Percentiles rank a stretch among this genome's conserved stretches.
phyloP scores from a whole-genome alignment of 148 eudicot genomes.

The Chenopodium suecicum region DNA sequence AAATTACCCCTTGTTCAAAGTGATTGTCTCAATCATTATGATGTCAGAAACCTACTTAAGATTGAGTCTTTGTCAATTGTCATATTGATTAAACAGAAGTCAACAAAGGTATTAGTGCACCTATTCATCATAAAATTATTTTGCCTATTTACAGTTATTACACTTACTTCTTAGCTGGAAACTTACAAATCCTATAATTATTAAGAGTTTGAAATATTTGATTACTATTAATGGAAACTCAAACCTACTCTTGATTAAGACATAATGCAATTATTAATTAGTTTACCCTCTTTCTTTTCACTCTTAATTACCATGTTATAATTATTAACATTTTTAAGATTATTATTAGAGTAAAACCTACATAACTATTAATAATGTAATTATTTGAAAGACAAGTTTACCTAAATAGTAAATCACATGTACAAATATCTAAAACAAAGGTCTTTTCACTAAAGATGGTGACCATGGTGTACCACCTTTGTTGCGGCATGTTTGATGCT shows the following conservation, averaged over 20 bases:
- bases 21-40: not conserved
- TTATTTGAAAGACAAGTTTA: not conserved
- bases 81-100: not conserved
- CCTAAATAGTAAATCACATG: not conserved
- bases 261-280: not conserved
- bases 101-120: not conserved
- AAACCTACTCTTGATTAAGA: constrained; percentile 1
- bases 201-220: not conserved
- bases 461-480: constrained; percentile 8
- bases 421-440: not conserved
- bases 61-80: not conserved
- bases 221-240: not conserved
- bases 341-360: not conserved
- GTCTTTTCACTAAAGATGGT: not conserved
- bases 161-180: constrained; percentile 1
- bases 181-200: not conserved
- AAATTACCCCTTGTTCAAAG: not conserved
- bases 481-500: constrained; percentile 1
- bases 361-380: not conserved
- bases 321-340: not conserved
- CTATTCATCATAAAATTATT: not conserved
- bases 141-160: not conserved
- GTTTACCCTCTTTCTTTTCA: not conserved
- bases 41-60: not conserved
- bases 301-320: not conserved